Evolutionary conservation across 371 early-diverging fungal species (phyloP).

Genomic region (Mortierella sp.): DNA sequence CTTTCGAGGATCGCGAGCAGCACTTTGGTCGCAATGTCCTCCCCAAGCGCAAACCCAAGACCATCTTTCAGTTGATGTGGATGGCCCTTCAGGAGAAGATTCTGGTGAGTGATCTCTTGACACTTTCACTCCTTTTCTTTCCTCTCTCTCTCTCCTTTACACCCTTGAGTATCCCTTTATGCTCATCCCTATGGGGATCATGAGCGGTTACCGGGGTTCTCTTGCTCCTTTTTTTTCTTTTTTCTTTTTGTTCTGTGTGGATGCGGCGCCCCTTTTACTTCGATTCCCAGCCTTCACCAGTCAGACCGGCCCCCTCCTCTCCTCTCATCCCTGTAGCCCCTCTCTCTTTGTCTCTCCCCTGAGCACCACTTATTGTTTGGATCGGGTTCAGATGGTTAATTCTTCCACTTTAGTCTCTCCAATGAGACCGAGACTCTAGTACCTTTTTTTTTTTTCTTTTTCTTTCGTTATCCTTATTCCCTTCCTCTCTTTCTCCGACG

Average conservation of each 20-base stretch:
- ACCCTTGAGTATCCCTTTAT: background rate
- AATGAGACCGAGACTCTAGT: background rate
- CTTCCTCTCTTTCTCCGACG: background rate
- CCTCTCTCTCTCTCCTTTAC: background rate
- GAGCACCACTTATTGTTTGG: background rate
- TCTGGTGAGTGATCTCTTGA: constrained; percentile 62
- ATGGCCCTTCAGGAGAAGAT: constrained; percentile 90
- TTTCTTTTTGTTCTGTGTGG: background rate
- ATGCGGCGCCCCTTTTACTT: background rate
- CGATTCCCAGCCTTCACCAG: background rate
- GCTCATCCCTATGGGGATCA: background rate
- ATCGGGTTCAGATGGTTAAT: background rate
- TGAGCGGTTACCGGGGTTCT: background rate
- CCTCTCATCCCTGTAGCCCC: background rate
- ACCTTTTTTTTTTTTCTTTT: background rate
- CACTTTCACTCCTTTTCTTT: background rate
- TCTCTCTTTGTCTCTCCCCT: background rate
- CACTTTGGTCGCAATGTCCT: constrained; percentile 77
- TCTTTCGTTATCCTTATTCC: background rate
- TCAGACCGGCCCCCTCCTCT: background rate
- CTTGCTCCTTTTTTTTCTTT: background rate
- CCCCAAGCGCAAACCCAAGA: constrained; percentile 77
- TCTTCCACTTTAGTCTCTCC: background rate
- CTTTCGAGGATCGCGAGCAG: constrained; percentile 55
- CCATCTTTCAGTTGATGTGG: constrained; percentile 82